phyloP scores from a whole-genome alignment of 305 asterid species.

The Fraxinus nigra region DNA sequence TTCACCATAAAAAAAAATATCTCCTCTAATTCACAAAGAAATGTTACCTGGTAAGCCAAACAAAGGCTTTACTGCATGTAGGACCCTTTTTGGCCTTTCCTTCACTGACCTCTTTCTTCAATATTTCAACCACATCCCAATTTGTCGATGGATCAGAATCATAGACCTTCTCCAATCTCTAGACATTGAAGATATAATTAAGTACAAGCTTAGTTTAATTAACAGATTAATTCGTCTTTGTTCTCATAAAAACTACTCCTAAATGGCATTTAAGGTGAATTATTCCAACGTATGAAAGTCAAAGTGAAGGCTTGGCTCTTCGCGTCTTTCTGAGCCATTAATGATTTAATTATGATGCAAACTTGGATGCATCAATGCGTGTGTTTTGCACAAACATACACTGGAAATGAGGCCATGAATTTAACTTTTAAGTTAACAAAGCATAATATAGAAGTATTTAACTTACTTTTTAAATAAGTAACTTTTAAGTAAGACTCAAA shows the following conservation, averaged over 20 bases:
- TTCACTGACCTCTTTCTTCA: constrained; percentile 64
- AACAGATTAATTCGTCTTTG: background rate
- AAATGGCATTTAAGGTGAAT: background rate
- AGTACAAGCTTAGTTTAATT: background rate
- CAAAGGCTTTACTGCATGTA: constrained; percentile 73
- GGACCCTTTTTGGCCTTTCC: constrained; percentile 62
- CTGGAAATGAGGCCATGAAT: constrained; percentile 21
- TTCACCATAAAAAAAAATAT: too few relatives aligned
- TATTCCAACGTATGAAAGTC: constrained; percentile 15
- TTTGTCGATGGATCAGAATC: constrained; percentile 57
- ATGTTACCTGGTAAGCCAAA: constrained; percentile 83
- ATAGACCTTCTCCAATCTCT: constrained; percentile 76
- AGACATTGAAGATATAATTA: background rate
- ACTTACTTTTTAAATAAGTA: background rate
- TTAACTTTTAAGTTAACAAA: background rate
- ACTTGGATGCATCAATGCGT: constrained; percentile 8
- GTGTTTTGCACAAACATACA: constrained; percentile 20
- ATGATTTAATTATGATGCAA: background rate
- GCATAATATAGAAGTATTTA: background rate
- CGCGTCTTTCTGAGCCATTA: background rate
- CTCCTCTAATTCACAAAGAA: background rate
- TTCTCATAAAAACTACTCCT: too few relatives aligned
- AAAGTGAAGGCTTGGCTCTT: constrained; percentile 12
- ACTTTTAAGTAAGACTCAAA: background rate
- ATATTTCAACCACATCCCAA: constrained; percentile 70